Evolutionary conservation across 106 monocot species (phyloP).

Genomic region (Amphibolis antarctica): DNA sequence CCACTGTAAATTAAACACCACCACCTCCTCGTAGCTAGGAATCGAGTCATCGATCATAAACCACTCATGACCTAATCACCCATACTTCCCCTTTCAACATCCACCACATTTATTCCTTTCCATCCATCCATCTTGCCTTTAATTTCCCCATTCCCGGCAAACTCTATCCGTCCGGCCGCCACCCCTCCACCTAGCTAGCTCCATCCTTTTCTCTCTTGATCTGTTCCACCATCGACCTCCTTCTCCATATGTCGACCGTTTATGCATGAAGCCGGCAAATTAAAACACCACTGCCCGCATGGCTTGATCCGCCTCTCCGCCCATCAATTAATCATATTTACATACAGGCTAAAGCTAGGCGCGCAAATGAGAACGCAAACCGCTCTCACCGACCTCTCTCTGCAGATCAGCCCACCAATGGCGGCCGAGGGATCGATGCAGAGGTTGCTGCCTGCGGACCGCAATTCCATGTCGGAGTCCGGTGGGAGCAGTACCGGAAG

Average conservation of each 20-base stretch:
- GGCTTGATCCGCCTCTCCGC: no score
- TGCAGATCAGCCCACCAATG: conserved; percentile 15
- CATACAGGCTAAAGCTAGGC: no score
- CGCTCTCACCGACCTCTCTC: conserved; percentile 3
- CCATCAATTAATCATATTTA: no score
- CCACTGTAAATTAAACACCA: neutral
- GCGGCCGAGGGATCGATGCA: neutral
- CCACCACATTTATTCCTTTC: neutral
- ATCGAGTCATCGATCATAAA: no score
- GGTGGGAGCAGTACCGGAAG: neutral
- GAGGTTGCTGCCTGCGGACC: neutral
- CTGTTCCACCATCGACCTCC: no score
- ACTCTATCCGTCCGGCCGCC: neutral
- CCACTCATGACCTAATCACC: conserved; percentile 18
- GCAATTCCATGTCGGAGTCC: neutral
- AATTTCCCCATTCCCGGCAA: neutral
- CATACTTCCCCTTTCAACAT: neutral
- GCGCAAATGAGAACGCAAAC: neutral
- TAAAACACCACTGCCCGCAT: no score
- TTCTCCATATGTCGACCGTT: no score
- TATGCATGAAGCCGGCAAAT: no score
- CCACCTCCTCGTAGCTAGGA: neutral
- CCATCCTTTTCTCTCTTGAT: neutral
- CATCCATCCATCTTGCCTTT: neutral
- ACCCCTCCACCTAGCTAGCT: neutral